Evolutionary conservation across 345 rosid genomes (phyloP), one percentile per base, ranked within the genome.

Genomic region (Pistacia integerrima): DNA sequence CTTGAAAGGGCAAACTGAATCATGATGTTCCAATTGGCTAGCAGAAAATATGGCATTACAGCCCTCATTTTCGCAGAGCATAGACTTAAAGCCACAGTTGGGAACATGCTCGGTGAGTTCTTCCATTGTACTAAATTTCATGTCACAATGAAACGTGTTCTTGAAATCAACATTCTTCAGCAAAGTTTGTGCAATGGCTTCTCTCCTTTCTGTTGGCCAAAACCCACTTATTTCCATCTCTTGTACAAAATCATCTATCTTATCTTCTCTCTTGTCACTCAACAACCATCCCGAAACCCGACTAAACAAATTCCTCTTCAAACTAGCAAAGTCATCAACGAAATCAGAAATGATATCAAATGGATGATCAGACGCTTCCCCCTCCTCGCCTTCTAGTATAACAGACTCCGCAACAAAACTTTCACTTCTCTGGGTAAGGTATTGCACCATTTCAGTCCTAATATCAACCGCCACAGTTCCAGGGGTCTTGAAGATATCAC

Each of bases 191-290:
- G 91, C 88, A 5, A 92, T 74, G 1, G 82, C 76, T 84, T 92
- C 89, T 70, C 97, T 85, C 72, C 80, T 87, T 55, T 90, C 92
- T 0, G 78, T 74, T 57, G 74, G 70, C 99, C 99, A 95, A 81
- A 95, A 95, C 54, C 90, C 92, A 62, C 85, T 92, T 54, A 83
- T 70, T 80, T 93, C 97, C 97, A 95, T 88, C 78, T 92, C 98
- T 64, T 95, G 98, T 16, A 82, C 86, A 9, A 93, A 87, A 74
- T 95, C 99, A 80, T 95, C 99, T 1, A 93, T 86, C 69, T 85
- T 89, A 74, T 95, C 99, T 77, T 95, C 99, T 71, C 98, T 87
- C 75, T 83, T 87, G 33, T 95, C 99, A 48, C 94, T 95, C 48
- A 90, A 87, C 71, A 95, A 64, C 99, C 97, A 91, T 49, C 92